phyloP scores from a whole-genome alignment of 495 filamentous ascomycete genomes.

The Lasiosphaeria hispida region DNA sequence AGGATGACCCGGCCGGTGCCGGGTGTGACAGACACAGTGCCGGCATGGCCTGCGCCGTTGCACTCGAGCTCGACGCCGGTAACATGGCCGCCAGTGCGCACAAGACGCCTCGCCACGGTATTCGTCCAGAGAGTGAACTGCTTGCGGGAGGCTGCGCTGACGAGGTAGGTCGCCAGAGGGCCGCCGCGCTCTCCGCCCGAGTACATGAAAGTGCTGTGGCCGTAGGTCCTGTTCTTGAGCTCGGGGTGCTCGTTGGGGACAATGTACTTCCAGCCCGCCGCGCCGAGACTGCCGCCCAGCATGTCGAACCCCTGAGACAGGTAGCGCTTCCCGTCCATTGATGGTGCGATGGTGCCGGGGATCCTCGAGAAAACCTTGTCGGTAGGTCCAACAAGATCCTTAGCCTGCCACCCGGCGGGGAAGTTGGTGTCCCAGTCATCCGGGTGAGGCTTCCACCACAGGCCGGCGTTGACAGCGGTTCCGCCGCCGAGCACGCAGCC shows the following conservation, averaged over 20 bases:
- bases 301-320: constrained; percentile 61
- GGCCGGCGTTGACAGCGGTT: constrained; percentile 64
- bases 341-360: constrained; percentile 65
- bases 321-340: constrained; percentile 62
- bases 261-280: constrained; percentile 59
- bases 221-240: constrained; percentile 63
- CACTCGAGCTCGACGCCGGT: constrained; percentile 65
- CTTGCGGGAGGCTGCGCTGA: constrained; percentile 51
- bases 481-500: constrained; percentile 74
- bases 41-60: constrained; percentile 51
- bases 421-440: constrained; percentile 71
- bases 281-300: constrained; percentile 50
- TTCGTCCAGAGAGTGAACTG: constrained; percentile 65
- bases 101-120: constrained; percentile 60
- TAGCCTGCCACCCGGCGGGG: constrained; percentile 64
- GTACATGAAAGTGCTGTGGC: constrained; percentile 65
- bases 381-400: constrained; percentile 57
- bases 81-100: constrained; percentile 54
- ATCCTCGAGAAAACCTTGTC: constrained; percentile 62
- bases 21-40: constrained; percentile 55
- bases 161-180: constrained; percentile 68
- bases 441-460: constrained; percentile 49
- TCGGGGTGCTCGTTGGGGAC: constrained; percentile 57
- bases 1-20: constrained; percentile 64
- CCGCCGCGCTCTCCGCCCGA: constrained; percentile 62